Evolutionary conservation across 495 filamentous ascomycete genomes (phyloP), one percentile per base, ranked within the genome.

Genomic region (Alectoria sarmentosa): DNA sequence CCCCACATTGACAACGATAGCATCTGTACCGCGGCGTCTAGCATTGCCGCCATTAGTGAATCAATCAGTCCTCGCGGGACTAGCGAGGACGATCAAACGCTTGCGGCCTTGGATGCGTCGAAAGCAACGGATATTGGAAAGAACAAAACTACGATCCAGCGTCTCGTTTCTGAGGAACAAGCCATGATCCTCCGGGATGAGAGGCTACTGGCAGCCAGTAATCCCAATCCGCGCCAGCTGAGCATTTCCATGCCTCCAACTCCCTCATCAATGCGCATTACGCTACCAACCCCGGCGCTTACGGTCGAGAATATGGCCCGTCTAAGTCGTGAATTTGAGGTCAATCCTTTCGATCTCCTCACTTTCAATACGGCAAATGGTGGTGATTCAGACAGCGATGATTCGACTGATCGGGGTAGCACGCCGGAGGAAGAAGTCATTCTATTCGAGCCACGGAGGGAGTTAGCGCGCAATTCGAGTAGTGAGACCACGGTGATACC

Each of bases 131-230:
- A 10, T 23, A 19, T 6, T 4, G n/a, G 34, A 8, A 74, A 76
- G 41, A 72, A 68, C 19, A 70, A 73, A 17, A 70, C 72, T 13
- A 71, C 58, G 9, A 46, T 73, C 13, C 63, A 73, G 32, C 69
- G 73, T 13, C 72, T 74, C 44, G 65, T 75, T 21, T 73, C 77
- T 0, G 79, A 78, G 61, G 81, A 82, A 62, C 78, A 78, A 65
- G 80, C 80, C 1, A 75, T 70, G 8, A 62, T 69, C 30, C 69
- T 81, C 2, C 73, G 79, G 11, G 77, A 82, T 61, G 76, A 80
- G 64, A 80, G 76, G 57, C 63, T 82, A 8, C 63, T 83, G 28
- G 76, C 73, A 6, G 72, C 73, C 30, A 73, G 70, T 37, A 73
- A 72, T n/a, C 15, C 54, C 0, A 19, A 60, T 28, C 48, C 60